Conservation (phyloP, 2,329 filamentous ascomycete genomes). For the Verticillium alfalfae region DNA sequence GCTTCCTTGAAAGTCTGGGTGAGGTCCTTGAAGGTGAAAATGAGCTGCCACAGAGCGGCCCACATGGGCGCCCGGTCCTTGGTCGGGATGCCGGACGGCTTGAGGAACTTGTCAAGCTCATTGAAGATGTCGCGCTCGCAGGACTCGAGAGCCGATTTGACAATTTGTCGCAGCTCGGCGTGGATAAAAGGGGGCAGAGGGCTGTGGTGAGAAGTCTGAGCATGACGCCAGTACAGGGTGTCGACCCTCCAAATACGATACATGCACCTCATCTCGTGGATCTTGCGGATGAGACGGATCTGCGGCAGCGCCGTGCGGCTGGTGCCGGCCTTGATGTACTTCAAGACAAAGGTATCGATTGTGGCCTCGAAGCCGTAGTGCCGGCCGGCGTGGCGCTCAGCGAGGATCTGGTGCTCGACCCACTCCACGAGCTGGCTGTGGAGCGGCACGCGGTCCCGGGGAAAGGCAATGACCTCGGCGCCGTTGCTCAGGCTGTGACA, state of each 20-base stretch:
- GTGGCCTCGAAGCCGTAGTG: constrained; percentile 3
- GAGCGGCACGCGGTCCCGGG: neutral
- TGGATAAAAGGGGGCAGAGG: constrained; percentile 31
- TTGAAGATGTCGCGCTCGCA: constrained; percentile 33
- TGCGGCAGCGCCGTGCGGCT: neutral
- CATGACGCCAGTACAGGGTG: constrained; percentile 32
- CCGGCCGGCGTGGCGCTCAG: neutral
- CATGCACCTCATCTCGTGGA: constrained; percentile 42
- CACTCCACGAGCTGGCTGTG: neutral
- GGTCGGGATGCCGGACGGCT: constrained; percentile 2
- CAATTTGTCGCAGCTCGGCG: constrained; percentile 32
- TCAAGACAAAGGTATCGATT: constrained; percentile 4
- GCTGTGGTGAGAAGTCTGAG: neutral
- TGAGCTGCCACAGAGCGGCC: constrained; percentile 43
- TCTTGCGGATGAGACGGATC: constrained; percentile 31
- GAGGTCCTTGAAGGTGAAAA: constrained; percentile 42
- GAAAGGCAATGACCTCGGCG: neutral
- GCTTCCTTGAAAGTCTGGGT: constrained; percentile 20
- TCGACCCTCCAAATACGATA: constrained; percentile 42
- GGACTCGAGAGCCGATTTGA: constrained; percentile 26
- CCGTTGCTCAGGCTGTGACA: neutral
- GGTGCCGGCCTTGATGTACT: neutral
- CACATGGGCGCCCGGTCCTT: constrained; percentile 39
- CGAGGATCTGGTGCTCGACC: neutral
- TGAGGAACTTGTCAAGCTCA: constrained; percentile 31